Conservation (phyloP, 2,329 filamentous ascomycete genomes). For the Xylaria hypoxylon region DNA sequence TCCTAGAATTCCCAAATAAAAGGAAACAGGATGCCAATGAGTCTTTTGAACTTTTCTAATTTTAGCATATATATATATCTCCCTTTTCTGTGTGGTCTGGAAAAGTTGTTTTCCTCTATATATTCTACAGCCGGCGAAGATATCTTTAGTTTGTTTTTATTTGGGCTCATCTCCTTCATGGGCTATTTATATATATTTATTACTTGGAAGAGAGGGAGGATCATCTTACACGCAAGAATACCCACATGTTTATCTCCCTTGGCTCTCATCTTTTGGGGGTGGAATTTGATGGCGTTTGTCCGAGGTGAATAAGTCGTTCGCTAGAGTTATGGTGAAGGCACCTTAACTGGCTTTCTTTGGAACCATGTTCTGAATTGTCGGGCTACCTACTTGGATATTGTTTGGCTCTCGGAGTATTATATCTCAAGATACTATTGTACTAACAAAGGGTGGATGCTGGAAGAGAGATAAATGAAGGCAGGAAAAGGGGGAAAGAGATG, state of each 20-base stretch:
- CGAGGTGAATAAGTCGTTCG: background rate
- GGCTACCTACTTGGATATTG: no score
- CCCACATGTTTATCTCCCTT: slow-evolving; percentile 5
- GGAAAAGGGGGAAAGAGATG: background rate
- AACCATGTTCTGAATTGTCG: no score
- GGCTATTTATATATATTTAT: slow-evolving; percentile 8
- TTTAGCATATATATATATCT: slow-evolving; percentile 30
- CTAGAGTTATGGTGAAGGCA: slow-evolving; percentile 5
- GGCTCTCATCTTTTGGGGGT: background rate
- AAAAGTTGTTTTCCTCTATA: slow-evolving; percentile 24
- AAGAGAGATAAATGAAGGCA: background rate
- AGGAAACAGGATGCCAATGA: background rate
- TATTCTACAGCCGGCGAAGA: slow-evolving; percentile 26
- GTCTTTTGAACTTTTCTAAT: background rate
- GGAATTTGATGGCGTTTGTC: background rate
- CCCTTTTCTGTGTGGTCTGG: slow-evolving; percentile 4
- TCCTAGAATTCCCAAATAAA: background rate
- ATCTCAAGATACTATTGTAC: no score
- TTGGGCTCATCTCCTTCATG: background rate
- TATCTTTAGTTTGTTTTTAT: slow-evolving; percentile 21
- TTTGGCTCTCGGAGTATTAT: no score
- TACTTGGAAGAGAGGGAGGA: background rate
- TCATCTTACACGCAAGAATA: slow-evolving; percentile 22
- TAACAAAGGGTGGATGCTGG: no score
- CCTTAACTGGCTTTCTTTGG: no score